phyloP scores from a whole-genome alignment of 2,329 filamentous ascomycete genomes.

The Bretziella fagacearum region DNA sequence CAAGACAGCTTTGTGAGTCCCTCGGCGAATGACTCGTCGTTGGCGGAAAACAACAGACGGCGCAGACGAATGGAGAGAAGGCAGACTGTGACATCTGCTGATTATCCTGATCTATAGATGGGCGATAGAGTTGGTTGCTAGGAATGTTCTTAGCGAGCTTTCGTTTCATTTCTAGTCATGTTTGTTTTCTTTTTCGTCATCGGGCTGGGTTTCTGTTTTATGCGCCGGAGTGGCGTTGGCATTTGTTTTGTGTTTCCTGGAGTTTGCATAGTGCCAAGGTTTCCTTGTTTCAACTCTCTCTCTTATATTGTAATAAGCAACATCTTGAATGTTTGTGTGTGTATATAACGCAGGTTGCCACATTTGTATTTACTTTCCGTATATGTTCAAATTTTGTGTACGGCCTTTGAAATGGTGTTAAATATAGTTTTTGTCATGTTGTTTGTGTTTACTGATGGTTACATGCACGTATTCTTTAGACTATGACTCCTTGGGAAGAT shows the following conservation, averaged over 20 bases:
- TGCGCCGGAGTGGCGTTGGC: neutral
- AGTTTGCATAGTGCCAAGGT: neutral
- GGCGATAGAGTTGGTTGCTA: neutral
- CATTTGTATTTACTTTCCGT: neutral
- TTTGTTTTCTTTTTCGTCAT: neutral
- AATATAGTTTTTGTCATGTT: no score
- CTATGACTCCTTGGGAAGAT: no score
- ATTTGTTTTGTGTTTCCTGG: neutral
- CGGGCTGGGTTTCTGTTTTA: neutral
- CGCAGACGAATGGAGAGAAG: slow-evolving; percentile 38
- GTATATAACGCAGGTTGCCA: neutral
- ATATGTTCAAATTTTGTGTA: neutral
- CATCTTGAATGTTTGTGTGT: neutral
- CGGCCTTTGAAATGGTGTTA: no score
- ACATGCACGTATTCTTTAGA: no score
- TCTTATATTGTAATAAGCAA: neutral
- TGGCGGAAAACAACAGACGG: slow-evolving; percentile 33
- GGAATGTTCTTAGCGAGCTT: neutral
- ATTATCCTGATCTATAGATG: slow-evolving; percentile 1
- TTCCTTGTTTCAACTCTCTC: neutral
- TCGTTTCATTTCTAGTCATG: neutral
- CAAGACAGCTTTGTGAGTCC: slow-evolving; percentile 33
- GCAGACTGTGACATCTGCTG: slow-evolving; percentile 21
- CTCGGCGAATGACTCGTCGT: slow-evolving; percentile 26
- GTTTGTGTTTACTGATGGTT: no score